Evolutionary conservation across 176 grass and related monocot species (phyloP).

Genomic region (Pharus latifolius): DNA sequence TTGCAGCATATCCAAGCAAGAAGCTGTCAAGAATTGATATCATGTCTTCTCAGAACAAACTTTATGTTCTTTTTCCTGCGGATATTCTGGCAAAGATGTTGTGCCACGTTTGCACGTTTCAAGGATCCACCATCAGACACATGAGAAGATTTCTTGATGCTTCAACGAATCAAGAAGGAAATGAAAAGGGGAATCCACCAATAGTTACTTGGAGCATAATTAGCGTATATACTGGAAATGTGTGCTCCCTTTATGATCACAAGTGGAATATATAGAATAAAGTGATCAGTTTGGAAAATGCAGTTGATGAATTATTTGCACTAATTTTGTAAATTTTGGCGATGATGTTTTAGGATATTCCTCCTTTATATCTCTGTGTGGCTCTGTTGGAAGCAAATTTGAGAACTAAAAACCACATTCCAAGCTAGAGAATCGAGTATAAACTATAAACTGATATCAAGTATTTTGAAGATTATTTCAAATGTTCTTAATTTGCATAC

Average conservation of each 20-base stretch:
- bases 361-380: too few species aligned
- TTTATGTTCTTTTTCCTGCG: neutral
- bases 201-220: neutral
- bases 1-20: conserved; percentile 1
- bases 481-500: too few species aligned
- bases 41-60: conserved; percentile 3
- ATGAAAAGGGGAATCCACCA: neutral
- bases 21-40: neutral
- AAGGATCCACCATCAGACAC: neutral
- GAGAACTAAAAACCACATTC: neutral
- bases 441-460: too few species aligned
- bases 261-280: neutral
- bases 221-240: neutral
- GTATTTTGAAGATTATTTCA: too few species aligned
- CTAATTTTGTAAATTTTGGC: too few species aligned
- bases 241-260: neutral
- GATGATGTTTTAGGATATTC: too few species aligned
- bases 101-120: neutral
- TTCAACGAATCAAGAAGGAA: neutral
- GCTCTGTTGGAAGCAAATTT: too few species aligned
- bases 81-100: neutral
- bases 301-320: too few species aligned
- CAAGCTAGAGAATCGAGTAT: neutral
- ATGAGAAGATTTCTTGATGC: too few species aligned
- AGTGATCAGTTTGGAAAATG: neutral